Base-by-base conservation (phyloP, 306 rosid genomes). In the Ceratonia siliqua region DNA sequence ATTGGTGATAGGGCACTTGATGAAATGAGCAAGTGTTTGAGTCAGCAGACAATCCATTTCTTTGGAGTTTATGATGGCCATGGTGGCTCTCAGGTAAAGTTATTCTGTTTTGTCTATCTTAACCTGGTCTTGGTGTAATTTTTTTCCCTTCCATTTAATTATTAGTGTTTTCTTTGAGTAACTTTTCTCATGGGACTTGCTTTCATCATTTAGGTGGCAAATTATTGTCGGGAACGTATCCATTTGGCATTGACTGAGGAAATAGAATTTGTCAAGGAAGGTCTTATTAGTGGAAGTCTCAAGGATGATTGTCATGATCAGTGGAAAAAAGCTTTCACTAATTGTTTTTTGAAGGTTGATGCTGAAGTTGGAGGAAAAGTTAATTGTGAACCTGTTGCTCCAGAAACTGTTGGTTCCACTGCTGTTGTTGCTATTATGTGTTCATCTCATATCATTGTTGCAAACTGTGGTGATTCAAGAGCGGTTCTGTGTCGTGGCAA, bases 371-470 rank as follows among this genome's bases (percentile, higher is more conserved):
- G 95, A 80, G 98, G 95, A 57, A 83, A 85, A 70, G 71, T 70
- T 68, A 67, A 76, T 70, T 66, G 32, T 83, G 97, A 87, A 56
- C 91, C 90, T 9, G 56, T 93, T 18, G 96, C 96, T 5, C 96
- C 96, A 2, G 96, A 93, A 87, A 93, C 98, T 50, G 98, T 90
- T 12, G 98, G 98, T 75, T 90, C 98, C 66, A 93, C 98, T 24
- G 90, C 96, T 49, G 97, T 92, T 45, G 96, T 87, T 76, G 88
- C 93, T 53, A 22, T 88, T 65, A 83, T 88, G 57, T 89, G 93
- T 77, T 89, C 97, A 11, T 92, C 97, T 80, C 97, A 92, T 73
- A 88, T 92, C 76, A 84, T 90, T 63, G 87, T 92, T 70, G 87
- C 96, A 72, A 92, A 92, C 61, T 89, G 96, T 83, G 98, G 98